A percentile compares a stretch with the other conserved stretches of the same genome.
Conservation (phyloP, 768 basidiomycete genomes). For the Phanerochaete carnosa region DNA sequence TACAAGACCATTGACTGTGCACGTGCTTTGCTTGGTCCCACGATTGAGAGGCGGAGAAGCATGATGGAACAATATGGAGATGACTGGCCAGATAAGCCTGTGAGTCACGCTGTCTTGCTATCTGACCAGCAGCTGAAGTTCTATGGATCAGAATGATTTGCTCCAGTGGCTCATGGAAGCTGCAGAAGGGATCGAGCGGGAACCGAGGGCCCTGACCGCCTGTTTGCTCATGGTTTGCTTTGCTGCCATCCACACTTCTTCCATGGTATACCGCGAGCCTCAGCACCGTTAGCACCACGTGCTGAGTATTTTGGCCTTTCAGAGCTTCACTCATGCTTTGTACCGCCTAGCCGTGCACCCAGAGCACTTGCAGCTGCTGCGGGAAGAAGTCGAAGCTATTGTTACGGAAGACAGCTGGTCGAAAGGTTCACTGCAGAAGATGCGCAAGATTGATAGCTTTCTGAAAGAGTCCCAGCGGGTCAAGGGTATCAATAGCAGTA, state of each 20-base stretch:
- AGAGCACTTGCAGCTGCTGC: constrained; percentile 24
- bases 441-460: constrained; percentile 34
- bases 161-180: constrained; percentile 18
- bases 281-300: background rate
- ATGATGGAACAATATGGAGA: constrained; percentile 9
- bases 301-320: background rate
- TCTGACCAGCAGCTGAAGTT: background rate
- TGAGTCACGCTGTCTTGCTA: background rate
- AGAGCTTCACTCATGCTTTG: constrained; percentile 25
- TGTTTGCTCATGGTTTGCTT: constrained; percentile 15
- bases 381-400: constrained; percentile 26
- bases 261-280: constrained; percentile 6
- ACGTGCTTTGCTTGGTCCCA: constrained; percentile 9
- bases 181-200: background rate
- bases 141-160: constrained; percentile 15
- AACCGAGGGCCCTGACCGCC: background rate
- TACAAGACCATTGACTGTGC: no score
- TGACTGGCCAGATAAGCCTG: constrained; percentile 11
- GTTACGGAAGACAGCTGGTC: constrained; percentile 12
- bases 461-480: constrained; percentile 27
- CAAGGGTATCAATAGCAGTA: constrained; percentile 20
- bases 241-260: constrained; percentile 19
- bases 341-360: constrained; percentile 27
- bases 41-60: constrained; percentile 12
- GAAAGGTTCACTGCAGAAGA: constrained; percentile 23